Evolutionary conservation across 768 basidiomycete species (phyloP).

Genomic region (Amanita rimosa): DNA sequence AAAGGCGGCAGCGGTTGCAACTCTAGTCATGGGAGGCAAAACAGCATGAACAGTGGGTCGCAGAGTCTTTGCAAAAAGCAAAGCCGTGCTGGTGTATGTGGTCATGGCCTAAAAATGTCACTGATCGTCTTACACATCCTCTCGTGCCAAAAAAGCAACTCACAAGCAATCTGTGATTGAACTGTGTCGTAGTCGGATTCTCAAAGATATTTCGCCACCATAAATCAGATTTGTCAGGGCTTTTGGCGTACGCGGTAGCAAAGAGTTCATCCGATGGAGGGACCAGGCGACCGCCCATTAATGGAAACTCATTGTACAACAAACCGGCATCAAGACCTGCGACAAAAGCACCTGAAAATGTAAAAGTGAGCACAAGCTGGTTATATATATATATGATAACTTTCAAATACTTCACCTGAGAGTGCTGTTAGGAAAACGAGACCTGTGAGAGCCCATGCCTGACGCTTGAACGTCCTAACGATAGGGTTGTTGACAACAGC

Average conservation of each 20-base stretch:
- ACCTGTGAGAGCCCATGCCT: conserved; percentile 52
- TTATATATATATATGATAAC: not conserved
- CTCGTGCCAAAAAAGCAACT: conserved; percentile 18
- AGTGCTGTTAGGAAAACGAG: conserved; percentile 88
- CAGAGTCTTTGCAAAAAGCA: conserved; percentile 51
- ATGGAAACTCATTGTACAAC: conserved; percentile 96
- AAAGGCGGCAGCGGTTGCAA: conserved; percentile 49
- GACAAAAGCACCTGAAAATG: conserved; percentile 79
- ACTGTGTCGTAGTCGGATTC: conserved; percentile 96
- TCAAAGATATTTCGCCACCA: conserved; percentile 97
- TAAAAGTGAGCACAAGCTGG: not conserved
- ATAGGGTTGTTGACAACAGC: conserved; percentile 41
- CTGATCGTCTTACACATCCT: not conserved
- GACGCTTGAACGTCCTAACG: conserved; percentile 45
- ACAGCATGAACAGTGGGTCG: conserved; percentile 43
- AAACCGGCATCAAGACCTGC: conserved; percentile 96
- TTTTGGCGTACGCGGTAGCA: conserved; percentile 63
- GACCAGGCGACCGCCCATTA: conserved; percentile 82
- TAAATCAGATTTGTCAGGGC: conserved; percentile 55
- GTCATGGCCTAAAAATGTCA: conserved; percentile 54
- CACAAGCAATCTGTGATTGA: conserved; percentile 88
- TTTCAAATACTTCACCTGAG: conserved; percentile 48
- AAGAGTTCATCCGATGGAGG: conserved; percentile 82
- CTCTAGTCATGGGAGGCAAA: conserved; percentile 52
- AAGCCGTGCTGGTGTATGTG: conserved; percentile 61